Base-by-base conservation (phyloP, 805 yeast species). In the Myxozyma udenii region DNA sequence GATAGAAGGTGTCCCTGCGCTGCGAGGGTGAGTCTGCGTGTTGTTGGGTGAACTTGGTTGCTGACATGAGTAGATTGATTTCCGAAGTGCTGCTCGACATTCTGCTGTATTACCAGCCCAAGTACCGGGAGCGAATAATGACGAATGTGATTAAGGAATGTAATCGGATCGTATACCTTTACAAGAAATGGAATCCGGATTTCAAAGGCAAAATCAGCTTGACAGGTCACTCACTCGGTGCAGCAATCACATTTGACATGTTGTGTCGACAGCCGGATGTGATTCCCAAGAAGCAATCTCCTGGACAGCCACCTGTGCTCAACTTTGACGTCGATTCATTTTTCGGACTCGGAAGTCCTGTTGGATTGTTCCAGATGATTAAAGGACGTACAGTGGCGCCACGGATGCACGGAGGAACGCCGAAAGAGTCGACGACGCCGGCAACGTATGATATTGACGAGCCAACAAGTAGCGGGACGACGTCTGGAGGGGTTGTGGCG, bases 151-250 rank as follows among this genome's bases (percentile, higher is more conserved):
- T 78, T 4, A 57, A 62, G 3, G 84, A 85, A 55, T 74, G 88
- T 41, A 90, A 89, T 66, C 62, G 74, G 1, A 78, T 83, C 1
- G 85, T 80, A 65, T 67, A 73, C 3, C 67, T 76, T 30, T 91
- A 81, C 66, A 68, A 74, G 52, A 75, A 80, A 46, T 70, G 77
- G 43, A 81, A 90, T 58, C 95, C 95, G 0, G 68, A 74, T 18
- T 87, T 86, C 67, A 72, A 80, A n/a, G 96, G 96, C 0, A 79
- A 83, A 58, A 83, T 91, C 0, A 89, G 91, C 60, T 67, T 91
- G 1, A 71, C 89, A 53, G 98, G 96, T 1, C 98, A 91, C 67
- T 91, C 98, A 0, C 71, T 91, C 32, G 98, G 98, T 0, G 84
- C 95, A 2, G 85, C 91, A 0, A 85, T 91, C 32, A 73, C 82